Conservation (phyloP, 2,329 filamentous ascomycete genomes). For the Diaporthe sp. region DNA sequence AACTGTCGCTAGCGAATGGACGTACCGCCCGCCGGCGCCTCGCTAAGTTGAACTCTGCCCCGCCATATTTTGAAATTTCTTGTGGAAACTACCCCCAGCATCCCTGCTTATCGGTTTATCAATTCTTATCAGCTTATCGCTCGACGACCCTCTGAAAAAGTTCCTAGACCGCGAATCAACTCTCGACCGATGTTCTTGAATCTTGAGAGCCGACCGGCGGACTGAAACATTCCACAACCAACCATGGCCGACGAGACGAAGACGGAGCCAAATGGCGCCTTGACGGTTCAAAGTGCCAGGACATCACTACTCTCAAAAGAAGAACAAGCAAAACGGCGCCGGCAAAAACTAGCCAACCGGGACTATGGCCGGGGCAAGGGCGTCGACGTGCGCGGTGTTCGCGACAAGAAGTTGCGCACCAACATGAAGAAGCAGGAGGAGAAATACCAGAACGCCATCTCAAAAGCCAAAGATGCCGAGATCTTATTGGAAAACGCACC, state of each 20-base stretch:
- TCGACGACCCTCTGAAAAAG: conserved; percentile 34
- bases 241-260: conserved; percentile 52
- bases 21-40: background rate
- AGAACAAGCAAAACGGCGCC: conserved; percentile 66
- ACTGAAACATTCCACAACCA: conserved; percentile 35
- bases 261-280: conserved; percentile 66
- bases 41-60: conserved; percentile 25
- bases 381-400: conserved; percentile 80
- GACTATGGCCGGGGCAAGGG: conserved; percentile 87
- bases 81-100: conserved; percentile 9
- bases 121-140: conserved; percentile 1
- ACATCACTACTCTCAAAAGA: conserved; percentile 66
- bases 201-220: background rate
- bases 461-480: conserved; percentile 94
- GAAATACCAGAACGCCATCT: conserved; percentile 84
- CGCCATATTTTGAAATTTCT: conserved; percentile 38
- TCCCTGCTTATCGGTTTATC: conserved; percentile 32
- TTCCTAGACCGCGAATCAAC: conserved; percentile 19
- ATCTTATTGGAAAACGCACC: conserved; percentile 89
- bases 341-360: conserved; percentile 75
- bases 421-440: conserved; percentile 84
- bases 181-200: background rate
- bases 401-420: conserved; percentile 89
- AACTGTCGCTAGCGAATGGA: background rate
- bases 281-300: conserved; percentile 62